Evolutionary conservation across 2,329 filamentous ascomycete genomes (phyloP).

Genomic region (Lachnellula subtilissima): DNA sequence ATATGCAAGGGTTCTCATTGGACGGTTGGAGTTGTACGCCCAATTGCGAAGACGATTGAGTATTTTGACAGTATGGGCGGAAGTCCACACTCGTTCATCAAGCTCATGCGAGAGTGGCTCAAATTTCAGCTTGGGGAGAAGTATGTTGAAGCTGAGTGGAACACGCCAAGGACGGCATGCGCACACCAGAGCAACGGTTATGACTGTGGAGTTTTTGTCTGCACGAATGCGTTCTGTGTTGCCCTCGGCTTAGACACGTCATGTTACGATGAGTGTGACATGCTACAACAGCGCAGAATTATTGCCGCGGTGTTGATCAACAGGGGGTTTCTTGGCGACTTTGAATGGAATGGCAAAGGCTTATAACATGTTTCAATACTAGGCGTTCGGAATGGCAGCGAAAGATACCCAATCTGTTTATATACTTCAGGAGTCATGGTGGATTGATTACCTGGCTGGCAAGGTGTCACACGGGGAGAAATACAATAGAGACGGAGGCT

Average conservation of each 20-base stretch:
- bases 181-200: slow-evolving; percentile 60
- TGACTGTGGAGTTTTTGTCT: slow-evolving; percentile 74
- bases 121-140: slow-evolving; percentile 49
- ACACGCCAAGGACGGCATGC: slow-evolving; percentile 43
- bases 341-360: slow-evolving; percentile 32
- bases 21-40: slow-evolving; percentile 66
- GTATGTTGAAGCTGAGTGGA: slow-evolving; percentile 58
- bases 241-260: slow-evolving; percentile 36
- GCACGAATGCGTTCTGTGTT: slow-evolving; percentile 64
- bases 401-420: slow-evolving; percentile 25
- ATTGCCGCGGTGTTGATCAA: slow-evolving; percentile 64
- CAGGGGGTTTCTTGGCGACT: slow-evolving; percentile 59
- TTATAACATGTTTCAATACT: slow-evolving; percentile 11
- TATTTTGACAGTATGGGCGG: slow-evolving; percentile 65
- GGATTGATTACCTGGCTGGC: background rate
- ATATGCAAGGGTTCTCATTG: slow-evolving; percentile 63
- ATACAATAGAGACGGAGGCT: background rate
- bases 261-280: slow-evolving; percentile 47
- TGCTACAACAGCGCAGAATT: slow-evolving; percentile 54
- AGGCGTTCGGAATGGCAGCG: slow-evolving; percentile 17
- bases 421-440: slow-evolving; percentile 1
- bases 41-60: slow-evolving; percentile 53
- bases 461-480: background rate
- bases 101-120: slow-evolving; percentile 50
- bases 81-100: slow-evolving; percentile 35